Conservation (phyloP, 257 asterid genomes). For the Nicotiana noctiflora region DNA sequence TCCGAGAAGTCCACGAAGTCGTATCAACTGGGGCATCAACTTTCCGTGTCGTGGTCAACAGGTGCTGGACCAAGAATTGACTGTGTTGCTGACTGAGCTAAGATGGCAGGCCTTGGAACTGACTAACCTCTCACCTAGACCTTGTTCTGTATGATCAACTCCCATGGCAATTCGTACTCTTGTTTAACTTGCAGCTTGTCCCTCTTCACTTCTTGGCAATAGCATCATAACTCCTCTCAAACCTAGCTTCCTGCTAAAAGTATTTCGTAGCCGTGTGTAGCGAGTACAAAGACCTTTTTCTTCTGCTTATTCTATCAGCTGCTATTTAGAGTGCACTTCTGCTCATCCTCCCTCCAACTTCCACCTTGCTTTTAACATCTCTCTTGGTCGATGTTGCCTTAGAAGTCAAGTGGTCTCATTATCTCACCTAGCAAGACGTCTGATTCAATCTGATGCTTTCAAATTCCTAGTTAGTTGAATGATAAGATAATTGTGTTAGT, state of each 20-base stretch:
- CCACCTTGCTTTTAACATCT: not conserved
- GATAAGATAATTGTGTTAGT: not conserved
- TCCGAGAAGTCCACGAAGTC: conserved; percentile 68
- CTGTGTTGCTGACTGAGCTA: conserved; percentile 74
- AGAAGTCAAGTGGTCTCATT: not conserved
- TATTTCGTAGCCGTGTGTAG: not conserved
- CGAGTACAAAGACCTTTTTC: not conserved
- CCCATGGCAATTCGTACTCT: conserved; percentile 26
- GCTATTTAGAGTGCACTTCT: not conserved
- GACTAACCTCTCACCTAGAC: conserved; percentile 70
- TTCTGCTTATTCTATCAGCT: not conserved
- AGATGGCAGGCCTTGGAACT: conserved; percentile 81
- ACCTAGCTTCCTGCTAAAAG: not conserved
- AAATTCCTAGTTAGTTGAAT: not conserved
- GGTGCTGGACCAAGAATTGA: conserved; percentile 95
- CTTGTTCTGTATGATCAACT: conserved; percentile 17
- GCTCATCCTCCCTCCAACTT: not conserved
- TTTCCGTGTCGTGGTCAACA: conserved; percentile 65
- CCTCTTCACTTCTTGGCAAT: conserved; percentile 11
- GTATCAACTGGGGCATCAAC: conserved; percentile 69
- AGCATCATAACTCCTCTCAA: not conserved
- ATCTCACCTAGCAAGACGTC: no score
- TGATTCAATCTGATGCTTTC: no score
- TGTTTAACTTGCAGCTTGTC: conserved; percentile 26
- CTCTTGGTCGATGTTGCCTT: not conserved